phyloP scores from a whole-genome alignment of 805 yeast species.

The Peterozyma xylosa region DNA sequence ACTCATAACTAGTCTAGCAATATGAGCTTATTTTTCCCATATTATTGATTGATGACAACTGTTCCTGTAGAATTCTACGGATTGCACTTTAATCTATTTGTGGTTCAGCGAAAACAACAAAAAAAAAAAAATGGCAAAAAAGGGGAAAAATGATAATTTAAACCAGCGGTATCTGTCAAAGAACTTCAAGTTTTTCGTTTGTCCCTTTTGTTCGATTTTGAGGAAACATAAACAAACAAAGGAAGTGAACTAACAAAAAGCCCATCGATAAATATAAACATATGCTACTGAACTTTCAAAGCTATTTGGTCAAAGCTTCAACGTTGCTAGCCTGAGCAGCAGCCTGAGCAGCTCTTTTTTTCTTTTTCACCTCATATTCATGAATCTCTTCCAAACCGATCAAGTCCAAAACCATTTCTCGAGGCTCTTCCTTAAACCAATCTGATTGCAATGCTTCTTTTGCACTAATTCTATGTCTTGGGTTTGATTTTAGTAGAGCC shows the following conservation, averaged over 20 bases:
- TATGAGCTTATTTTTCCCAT: too few species aligned
- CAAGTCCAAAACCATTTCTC: constrained; percentile 48
- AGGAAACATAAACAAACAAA: not conserved
- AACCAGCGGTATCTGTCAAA: too few species aligned
- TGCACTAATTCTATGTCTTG: constrained; percentile 60
- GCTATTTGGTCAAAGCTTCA: constrained; percentile 20
- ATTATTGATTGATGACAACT: too few species aligned
- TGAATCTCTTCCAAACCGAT: constrained; percentile 78
- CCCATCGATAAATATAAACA: not conserved
- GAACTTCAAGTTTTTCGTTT: too few species aligned
- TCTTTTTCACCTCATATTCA: constrained; percentile 88
- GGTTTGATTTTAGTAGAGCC: constrained; percentile 60
- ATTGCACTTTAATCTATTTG: too few species aligned
- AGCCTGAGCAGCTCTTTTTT: constrained; percentile 31
- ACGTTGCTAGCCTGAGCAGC: too few species aligned
- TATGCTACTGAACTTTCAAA: not conserved
- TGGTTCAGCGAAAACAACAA: too few species aligned
- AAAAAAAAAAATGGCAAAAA: too few species aligned
- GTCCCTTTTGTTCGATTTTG: not conserved
- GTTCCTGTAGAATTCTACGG: too few species aligned
- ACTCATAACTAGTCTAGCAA: too few species aligned
- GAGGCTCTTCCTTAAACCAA: constrained; percentile 68
- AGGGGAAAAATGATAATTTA: too few species aligned
- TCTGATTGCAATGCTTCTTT: constrained; percentile 58
- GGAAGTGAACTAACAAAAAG: not conserved